phyloP scores from a whole-genome alignment of 345 rosid genomes.

The Hypericum androsaemum region DNA sequence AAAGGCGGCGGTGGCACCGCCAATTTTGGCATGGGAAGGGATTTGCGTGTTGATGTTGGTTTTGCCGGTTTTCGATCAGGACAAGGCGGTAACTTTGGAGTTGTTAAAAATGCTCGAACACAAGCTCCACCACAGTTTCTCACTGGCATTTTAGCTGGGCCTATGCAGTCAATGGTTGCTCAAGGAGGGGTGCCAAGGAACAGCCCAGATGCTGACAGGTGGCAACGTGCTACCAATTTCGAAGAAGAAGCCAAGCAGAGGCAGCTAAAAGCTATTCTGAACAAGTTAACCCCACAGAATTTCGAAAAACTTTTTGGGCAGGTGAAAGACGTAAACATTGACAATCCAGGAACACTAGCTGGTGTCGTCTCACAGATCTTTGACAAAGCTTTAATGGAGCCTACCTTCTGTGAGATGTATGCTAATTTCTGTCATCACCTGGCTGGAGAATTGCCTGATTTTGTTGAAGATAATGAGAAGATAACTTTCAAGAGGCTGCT shows the following conservation, averaged over 20 bases:
- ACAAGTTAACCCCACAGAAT: conserved; percentile 95
- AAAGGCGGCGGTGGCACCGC: conserved; percentile 60
- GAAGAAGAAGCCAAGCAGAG: conserved; percentile 85
- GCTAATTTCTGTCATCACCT: conserved; percentile 54
- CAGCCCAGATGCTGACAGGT: conserved; percentile 60
- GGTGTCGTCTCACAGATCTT: conserved; percentile 89
- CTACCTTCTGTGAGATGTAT: conserved; percentile 31
- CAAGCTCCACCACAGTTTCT: conserved; percentile 37
- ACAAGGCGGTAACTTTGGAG: conserved; percentile 72
- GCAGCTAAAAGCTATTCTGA: conserved; percentile 75
- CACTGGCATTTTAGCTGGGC: conserved; percentile 63
- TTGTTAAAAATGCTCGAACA: conserved; percentile 52
- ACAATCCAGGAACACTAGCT: conserved; percentile 57
- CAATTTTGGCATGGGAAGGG: conserved; percentile 47
- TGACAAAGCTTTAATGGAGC: conserved; percentile 97
- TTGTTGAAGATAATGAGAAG: conserved; percentile 57
- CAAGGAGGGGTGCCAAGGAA: conserved; percentile 58
- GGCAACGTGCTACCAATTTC: conserved; percentile 67
- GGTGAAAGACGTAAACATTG: conserved; percentile 77
- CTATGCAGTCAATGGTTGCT: conserved; percentile 53
- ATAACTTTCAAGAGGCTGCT: conserved; percentile 80
- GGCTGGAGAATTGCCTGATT: conserved; percentile 64
- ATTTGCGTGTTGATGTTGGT: conserved; percentile 35
- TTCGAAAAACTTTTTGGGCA: conserved; percentile 86
- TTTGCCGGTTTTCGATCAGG: conserved; percentile 58